phyloP scores from a whole-genome alignment of 2,329 filamentous ascomycete genomes.

The Sordariomycetes sp. region DNA sequence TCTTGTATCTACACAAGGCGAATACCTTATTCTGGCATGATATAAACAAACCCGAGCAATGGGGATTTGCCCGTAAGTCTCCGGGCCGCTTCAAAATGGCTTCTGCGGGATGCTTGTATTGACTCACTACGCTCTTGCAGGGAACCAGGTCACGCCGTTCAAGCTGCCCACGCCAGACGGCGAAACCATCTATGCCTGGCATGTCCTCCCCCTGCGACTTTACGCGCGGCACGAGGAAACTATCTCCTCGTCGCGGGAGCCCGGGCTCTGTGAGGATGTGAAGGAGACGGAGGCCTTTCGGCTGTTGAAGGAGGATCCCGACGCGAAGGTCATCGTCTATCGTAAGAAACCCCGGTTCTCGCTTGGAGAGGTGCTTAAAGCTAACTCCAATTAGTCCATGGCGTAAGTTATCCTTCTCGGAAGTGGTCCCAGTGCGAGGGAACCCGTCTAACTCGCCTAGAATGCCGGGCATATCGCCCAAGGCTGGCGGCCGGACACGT shows the following conservation, averaged over 20 bases:
- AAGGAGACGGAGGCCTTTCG: constrained; percentile 46
- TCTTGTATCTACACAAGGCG: constrained; percentile 74
- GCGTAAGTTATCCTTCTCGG: constrained; percentile 32
- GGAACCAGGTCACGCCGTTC: constrained; percentile 84
- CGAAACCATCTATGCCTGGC: constrained; percentile 79
- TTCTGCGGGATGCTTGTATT: constrained; percentile 4
- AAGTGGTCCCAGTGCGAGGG: not conserved
- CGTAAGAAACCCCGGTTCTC: constrained; percentile 15
- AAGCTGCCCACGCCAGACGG: constrained; percentile 63
- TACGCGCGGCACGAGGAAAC: constrained; percentile 60
- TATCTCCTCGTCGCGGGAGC: constrained; percentile 39
- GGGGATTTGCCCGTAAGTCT: constrained; percentile 68
- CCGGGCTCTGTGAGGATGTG: constrained; percentile 41
- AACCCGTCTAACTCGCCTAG: constrained; percentile 21
- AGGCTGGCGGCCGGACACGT: constrained; percentile 62
- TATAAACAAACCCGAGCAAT: constrained; percentile 65
- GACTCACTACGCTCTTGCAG: constrained; percentile 26
- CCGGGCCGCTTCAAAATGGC: not conserved
- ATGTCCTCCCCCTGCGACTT: constrained; percentile 69
- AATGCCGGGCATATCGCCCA: constrained; percentile 85
- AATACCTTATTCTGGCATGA: constrained; percentile 64
- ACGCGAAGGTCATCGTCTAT: constrained; percentile 50
- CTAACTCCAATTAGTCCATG: constrained; percentile 38
- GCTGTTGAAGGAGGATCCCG: constrained; percentile 51
- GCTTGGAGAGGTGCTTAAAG: not conserved